Base-by-base conservation (phyloP, 768 basidiomycete species). In the Boletus pseudo-olivaceus region DNA sequence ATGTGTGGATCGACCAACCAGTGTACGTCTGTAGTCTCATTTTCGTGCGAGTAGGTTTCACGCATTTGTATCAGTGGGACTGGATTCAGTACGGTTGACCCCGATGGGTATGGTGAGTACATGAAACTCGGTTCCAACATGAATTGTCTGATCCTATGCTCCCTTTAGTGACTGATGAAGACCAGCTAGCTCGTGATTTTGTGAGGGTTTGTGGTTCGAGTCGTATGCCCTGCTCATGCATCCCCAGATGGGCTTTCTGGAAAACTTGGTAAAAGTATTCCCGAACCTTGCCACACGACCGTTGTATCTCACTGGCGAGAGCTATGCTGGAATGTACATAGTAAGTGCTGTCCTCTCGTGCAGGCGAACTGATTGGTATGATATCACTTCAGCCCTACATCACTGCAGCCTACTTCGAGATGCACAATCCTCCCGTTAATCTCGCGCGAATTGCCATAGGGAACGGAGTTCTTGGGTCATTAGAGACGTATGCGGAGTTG, bases 241-340 rank as follows among this genome's bases (percentile, higher is more conserved):
- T 33, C 5, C 9, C 1, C 48, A 90, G 87, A 78, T 88, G 73
- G 85, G 82, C 4, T 89, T 89, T 67, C 65, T 90, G 29, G 70
- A 68, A 30, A 89, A 89, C 62, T 75, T 88, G 6, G 84, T 88
- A 56, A 83, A 84, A 61, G 82, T 88, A 15, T 90, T 90, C 64
- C 88, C 88, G 3, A 76, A 76, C 58, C 74, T 89, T 19, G 80
- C 80, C 17, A 81, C 72, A 2, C 80, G 88, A 27, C 87, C 88
- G 17, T 72, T 89, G 44, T 71, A 83, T 65, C 62, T 90, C n/a
- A 82, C 82, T 0, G 88, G 88, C 3, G 88, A 89, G 68, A 86
- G 84, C 62, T 89, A 88, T 67, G 81, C 88, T 20, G 87, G 87
- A 26, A 78, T 74, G 47, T 88, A 82, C 59, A 88, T 88, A 44